Percentiles rank a stretch among this genome's conserved stretches.
Conservation (phyloP, 2,329 filamentous ascomycete genomes). For the Ophiostoma novo-ulmi region DNA sequence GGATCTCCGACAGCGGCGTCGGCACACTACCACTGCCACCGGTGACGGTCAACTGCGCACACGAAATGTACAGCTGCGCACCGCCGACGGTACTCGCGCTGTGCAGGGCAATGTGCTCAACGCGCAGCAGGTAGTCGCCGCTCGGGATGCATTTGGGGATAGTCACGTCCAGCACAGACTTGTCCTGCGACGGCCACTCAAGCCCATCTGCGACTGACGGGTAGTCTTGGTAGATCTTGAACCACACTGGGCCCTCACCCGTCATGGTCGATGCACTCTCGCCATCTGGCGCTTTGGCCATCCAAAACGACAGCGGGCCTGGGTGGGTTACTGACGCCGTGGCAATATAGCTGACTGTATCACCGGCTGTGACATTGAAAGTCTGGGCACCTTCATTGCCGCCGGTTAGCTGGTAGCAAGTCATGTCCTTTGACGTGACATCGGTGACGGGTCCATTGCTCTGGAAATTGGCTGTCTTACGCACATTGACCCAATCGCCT, state of each 20-base stretch:
- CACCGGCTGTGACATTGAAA: neutral
- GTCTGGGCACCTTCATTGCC: neutral
- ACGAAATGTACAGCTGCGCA: slow-evolving; percentile 36
- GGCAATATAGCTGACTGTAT: neutral
- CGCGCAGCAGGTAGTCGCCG: slow-evolving; percentile 37
- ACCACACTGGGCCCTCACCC: neutral
- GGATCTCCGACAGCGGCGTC: neutral
- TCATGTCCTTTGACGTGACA: neutral
- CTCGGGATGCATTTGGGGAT: slow-evolving; percentile 34
- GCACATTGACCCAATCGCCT: neutral
- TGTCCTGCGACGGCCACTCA: slow-evolving; percentile 36
- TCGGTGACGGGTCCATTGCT: neutral
- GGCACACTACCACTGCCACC: slow-evolving; percentile 21
- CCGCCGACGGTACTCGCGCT: slow-evolving; percentile 32
- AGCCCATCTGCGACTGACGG: slow-evolving; percentile 28
- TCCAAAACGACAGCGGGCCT: neutral
- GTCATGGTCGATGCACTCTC: neutral
- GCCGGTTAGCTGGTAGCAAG: neutral
- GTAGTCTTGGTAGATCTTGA: neutral
- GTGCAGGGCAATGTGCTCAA: slow-evolving; percentile 38
- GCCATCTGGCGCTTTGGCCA: neutral
- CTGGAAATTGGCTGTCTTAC: neutral
- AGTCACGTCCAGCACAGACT: slow-evolving; percentile 30
- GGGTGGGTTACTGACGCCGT: neutral
- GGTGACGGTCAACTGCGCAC: slow-evolving; percentile 32